Evolutionary conservation across 2,329 filamentous ascomycete species (phyloP), one percentile per base, ranked within the genome.

Genomic region (Thielaviopsis euricoi): DNA sequence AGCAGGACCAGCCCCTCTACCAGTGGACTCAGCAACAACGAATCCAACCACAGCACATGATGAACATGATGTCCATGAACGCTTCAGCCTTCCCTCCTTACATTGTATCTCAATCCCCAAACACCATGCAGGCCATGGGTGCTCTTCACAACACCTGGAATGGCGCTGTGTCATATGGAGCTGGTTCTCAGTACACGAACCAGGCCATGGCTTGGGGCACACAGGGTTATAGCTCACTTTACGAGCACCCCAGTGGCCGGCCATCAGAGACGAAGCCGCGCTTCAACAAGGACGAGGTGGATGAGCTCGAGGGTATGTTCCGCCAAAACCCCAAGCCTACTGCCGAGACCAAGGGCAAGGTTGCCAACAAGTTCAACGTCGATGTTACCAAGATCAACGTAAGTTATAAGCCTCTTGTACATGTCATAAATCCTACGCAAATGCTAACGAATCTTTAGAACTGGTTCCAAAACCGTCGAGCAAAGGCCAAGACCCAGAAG

Each of bases 401-500:
- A 69, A 63, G 70, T 57, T 25, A 19, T 10, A 33, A 23, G n/a
- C 15, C 6, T 26, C 17, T 19, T 23, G 13, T 59, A 43, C n/a
- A n/a, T n/a, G n/a, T 23, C 17, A 37, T n/a, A 51, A 17, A 19
- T 29, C 25, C 46, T 17, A n/a, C 9, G 29, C 9, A 43, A 10
- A 9, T 43, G 46, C 57, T 55, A 25, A 52, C 22, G 7, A 2
- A 7, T 6, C 23, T 56, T 21, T 48, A 84, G 81, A 85, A 85
- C 65, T 85, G 81, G 81, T 85, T 85, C 65, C 81, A 85, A 63
- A 85, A 85, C 65, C 73, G 81, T 60, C 75, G 81, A 55, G 81
- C 81, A 56, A 79, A 81, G 68, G 79, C 79, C 62, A 82, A 82
- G 75, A 81, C 83, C 65, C 78, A 82, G 66, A 77, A 74, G 64